These are phyloP conservation scores for Rhododendron mucronatum DNA, from an alignment of 148 eudicot species.

Conservation along the genomic window DNA sequence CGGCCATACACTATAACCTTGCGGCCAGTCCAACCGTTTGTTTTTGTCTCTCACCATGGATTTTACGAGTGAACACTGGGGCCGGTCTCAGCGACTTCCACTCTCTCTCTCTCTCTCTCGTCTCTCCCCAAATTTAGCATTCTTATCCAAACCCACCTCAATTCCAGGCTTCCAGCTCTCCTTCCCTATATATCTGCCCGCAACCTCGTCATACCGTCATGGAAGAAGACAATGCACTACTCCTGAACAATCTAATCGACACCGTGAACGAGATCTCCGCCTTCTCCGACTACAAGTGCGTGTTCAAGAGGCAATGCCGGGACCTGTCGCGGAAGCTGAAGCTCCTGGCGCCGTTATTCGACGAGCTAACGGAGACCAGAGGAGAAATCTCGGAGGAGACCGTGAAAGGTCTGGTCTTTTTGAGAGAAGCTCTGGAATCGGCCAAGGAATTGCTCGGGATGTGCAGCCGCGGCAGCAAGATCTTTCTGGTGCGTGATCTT, in stretches of 20 bases:
- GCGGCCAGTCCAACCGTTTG: too few species aligned
- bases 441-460: constrained; percentile 4
- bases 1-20: too few species aligned
- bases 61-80: too few species aligned
- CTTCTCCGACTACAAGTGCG: constrained; percentile 9
- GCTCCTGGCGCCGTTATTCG: not conserved
- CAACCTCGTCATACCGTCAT: not conserved
- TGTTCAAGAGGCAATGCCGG: constrained; percentile 5
- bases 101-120: not conserved
- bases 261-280: constrained; percentile 2
- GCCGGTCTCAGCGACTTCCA: not conserved
- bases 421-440: not conserved
- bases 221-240: constrained; percentile 3
- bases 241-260: not conserved
- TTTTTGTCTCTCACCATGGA: too few species aligned
- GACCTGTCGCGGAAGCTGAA: constrained; percentile 6
- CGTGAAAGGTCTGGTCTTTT: not conserved
- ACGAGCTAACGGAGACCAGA: not conserved
- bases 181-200: not conserved
- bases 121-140: not conserved
- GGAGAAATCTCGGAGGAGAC: not conserved
- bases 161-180: not conserved
- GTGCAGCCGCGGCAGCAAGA: not conserved
- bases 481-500: constrained; percentile 1
- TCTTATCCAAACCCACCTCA: not conserved